Evolutionary conservation across 495 filamentous ascomycete species (phyloP).

Genomic region (Bacidia gigantensis): DNA sequence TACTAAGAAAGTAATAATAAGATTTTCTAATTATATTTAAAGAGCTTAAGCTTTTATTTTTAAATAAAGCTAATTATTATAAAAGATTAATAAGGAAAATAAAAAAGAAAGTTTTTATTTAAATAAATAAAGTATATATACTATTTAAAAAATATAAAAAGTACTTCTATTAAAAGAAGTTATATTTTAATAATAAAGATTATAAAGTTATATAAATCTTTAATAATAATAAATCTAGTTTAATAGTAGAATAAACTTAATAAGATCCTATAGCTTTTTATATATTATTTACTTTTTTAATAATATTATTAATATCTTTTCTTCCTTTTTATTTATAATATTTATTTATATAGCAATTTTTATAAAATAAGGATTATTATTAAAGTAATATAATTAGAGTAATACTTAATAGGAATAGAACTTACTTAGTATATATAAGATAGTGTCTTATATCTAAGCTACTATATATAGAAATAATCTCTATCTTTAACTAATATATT

Average conservation of each 20-base stretch:
- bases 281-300: neutral
- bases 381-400: slow-evolving; percentile 10
- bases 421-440: slow-evolving; percentile 9
- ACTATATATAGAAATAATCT: no score
- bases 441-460: no score
- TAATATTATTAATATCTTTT: slow-evolving; percentile 9
- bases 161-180: neutral
- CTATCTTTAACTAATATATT: no score
- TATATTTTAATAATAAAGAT: neutral
- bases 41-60: no score
- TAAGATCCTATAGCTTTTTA: neutral
- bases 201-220: neutral
- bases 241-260: neutral
- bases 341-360: slow-evolving; percentile 9
- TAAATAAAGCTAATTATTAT: no score
- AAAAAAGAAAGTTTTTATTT: no score
- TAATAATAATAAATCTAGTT: neutral
- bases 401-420: neutral
- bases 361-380: slow-evolving; percentile 17
- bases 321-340: neutral
- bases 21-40: no score
- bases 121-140: no score
- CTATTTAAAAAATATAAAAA: no score
- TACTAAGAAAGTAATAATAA: no score
- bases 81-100: no score